Evolutionary conservation across 352 stramenopile species (phyloP).

Genomic region (Globisporangium uncinulatum): DNA sequence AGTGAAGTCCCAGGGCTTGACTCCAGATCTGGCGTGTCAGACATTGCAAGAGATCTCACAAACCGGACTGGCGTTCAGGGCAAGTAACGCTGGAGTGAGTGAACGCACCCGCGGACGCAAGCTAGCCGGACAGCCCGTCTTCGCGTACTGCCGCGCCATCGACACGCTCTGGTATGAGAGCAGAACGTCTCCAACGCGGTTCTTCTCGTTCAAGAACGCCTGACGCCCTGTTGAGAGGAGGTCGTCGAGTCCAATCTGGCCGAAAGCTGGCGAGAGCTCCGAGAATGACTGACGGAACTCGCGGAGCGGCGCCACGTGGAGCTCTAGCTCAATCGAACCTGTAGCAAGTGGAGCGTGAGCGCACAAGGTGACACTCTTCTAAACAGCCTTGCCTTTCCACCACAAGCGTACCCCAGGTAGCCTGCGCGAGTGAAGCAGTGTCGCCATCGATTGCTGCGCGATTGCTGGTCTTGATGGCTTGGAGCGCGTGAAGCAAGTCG

Average conservation of each 20-base stretch:
- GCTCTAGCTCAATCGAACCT: slow-evolving; percentile 60
- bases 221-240: slow-evolving; percentile 42
- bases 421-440: slow-evolving; percentile 6
- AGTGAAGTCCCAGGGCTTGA: slow-evolving; percentile 35
- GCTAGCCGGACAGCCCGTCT: slow-evolving; percentile 59
- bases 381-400: background rate
- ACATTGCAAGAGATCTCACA: background rate
- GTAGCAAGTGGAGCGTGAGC: background rate
- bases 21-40: slow-evolving; percentile 35
- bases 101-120: slow-evolving; percentile 40
- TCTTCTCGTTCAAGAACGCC: slow-evolving; percentile 58
- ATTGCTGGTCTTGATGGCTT: slow-evolving; percentile 54
- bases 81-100: background rate
- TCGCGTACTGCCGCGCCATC: slow-evolving; percentile 73
- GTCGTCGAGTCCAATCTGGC: slow-evolving; percentile 68
- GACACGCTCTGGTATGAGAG: slow-evolving; percentile 51
- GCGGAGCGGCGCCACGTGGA: slow-evolving; percentile 30
- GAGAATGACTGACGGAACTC: slow-evolving; percentile 45
- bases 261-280: slow-evolving; percentile 39
- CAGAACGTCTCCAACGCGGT: slow-evolving; percentile 59
- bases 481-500: slow-evolving; percentile 55
- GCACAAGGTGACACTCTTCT: background rate
- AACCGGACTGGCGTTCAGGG: too few relatives aligned
- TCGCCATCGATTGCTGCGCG: slow-evolving; percentile 13
- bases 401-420: slow-evolving; percentile 26